A percentile compares a stretch with the other conserved stretches of the same genome.
phyloP scores from a whole-genome alignment of 768 basidiomycete genomes.

The Rhodosporidiobolus odoratus region DNA sequence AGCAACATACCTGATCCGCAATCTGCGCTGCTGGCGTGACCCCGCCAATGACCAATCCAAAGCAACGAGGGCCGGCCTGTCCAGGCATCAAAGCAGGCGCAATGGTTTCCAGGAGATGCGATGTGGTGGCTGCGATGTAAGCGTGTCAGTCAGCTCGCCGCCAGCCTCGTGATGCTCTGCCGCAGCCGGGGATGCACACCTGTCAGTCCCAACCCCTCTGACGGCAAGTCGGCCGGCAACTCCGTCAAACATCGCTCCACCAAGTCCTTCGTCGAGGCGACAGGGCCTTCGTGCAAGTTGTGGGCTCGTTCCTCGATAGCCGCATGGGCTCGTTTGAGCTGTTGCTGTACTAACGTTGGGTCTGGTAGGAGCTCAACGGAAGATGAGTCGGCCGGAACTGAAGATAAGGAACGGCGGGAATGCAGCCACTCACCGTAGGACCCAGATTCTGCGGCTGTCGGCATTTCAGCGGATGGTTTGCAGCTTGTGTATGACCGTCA shows the following conservation, averaged over 20 bases:
- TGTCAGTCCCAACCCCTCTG: conserved; percentile 45
- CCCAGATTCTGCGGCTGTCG: too few species aligned
- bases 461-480: too few species aligned
- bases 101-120: conserved; percentile 43
- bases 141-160: background rate
- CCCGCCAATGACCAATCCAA: conserved; percentile 41
- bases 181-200: conserved; percentile 11
- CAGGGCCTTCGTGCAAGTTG: background rate
- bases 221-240: conserved; percentile 44
- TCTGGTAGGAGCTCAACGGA: too few species aligned
- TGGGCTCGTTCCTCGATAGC: background rate
- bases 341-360: too few species aligned
- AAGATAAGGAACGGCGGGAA: too few species aligned
- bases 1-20: conserved; percentile 47
- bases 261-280: conserved; percentile 9
- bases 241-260: conserved; percentile 38
- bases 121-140: conserved; percentile 4
- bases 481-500: too few species aligned
- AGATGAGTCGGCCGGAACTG: too few species aligned
- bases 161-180: background rate
- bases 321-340: conserved; percentile 2
- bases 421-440: too few species aligned
- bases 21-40: conserved; percentile 47
- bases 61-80: conserved; percentile 48
- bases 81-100: conserved; percentile 46